phyloP scores from a whole-genome alignment of 2,329 filamentous ascomycete species.

The Hortaea werneckii region DNA sequence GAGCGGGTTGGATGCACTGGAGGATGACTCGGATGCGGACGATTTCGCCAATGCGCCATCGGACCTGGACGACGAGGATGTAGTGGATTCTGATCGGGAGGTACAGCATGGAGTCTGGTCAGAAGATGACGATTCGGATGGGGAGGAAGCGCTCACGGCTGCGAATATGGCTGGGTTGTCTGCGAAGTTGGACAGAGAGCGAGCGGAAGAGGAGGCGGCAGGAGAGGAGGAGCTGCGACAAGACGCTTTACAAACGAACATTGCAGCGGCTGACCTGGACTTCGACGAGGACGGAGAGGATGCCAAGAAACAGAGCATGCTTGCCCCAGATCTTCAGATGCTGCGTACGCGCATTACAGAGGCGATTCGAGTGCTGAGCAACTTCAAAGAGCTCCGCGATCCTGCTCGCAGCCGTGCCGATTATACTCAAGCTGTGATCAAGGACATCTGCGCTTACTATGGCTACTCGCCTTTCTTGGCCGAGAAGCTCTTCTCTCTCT shows the following conservation, averaged over 20 bases:
- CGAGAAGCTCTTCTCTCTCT: constrained; percentile 88
- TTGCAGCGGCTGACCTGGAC: constrained; percentile 59
- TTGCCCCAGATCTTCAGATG: constrained; percentile 84
- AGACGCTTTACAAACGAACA: constrained; percentile 83
- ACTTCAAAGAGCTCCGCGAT: constrained; percentile 73
- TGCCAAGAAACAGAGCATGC: constrained; percentile 44
- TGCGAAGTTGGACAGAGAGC: constrained; percentile 67
- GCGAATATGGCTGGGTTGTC: constrained; percentile 94
- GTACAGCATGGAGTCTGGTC: constrained; percentile 70
- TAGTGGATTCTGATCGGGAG: constrained; percentile 57
- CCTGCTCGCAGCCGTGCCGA: constrained; percentile 73
- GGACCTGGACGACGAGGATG: constrained; percentile 34
- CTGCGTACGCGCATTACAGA: constrained; percentile 84
- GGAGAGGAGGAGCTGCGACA: constrained; percentile 80
- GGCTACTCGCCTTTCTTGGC: constrained; percentile 92
- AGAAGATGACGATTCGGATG: constrained; percentile 81
- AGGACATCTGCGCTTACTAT: constrained; percentile 93
- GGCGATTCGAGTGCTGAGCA: constrained; percentile 80
- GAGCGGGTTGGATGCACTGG: constrained; percentile 16
- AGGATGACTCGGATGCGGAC: constrained; percentile 24
- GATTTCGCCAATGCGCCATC: constrained; percentile 24
- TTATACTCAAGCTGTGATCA: constrained; percentile 75
- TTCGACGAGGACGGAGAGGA: constrained; percentile 53
- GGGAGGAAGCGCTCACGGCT: constrained; percentile 81
- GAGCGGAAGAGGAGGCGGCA: constrained; percentile 68